Conservation (phyloP, 257 asterid species). For the Solanum etuberosum region DNA sequence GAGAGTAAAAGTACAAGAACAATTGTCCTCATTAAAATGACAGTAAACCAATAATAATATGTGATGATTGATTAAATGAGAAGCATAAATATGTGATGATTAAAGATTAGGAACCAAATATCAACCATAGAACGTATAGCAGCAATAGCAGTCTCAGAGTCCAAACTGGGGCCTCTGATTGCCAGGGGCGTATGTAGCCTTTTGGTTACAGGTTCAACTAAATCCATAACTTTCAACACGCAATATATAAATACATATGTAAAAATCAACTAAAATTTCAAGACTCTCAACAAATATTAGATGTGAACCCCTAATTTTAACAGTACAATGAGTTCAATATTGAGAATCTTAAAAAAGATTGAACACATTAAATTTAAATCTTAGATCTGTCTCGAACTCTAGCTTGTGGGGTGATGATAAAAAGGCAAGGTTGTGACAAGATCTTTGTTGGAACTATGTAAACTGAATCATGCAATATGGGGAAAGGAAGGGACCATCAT, state of each 20-base stretch:
- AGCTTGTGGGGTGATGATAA: constrained; percentile 2
- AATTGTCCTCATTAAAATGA: neutral
- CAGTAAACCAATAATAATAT: neutral
- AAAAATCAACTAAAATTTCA: neutral
- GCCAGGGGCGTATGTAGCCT: neutral
- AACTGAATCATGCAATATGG: constrained; percentile 16
- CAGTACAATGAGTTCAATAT: neutral
- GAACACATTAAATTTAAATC: neutral
- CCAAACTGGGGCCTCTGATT: constrained; percentile 15
- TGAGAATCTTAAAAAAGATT: neutral
- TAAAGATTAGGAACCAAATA: neutral
- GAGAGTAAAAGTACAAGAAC: neutral
- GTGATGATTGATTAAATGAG: neutral
- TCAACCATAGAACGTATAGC: neutral
- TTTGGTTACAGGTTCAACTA: neutral
- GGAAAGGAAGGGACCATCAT: constrained; percentile 30
- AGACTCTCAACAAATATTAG: neutral
- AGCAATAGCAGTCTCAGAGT: neutral
- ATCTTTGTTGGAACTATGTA: constrained; percentile 28
- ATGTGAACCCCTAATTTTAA: neutral
- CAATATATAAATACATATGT: neutral
- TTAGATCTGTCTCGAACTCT: neutral
- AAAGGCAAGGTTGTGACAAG: constrained; percentile 17
- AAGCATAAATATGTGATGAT: neutral
- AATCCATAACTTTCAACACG: neutral